Evolutionary conservation across 768 basidiomycete species (phyloP).

Genomic region (Inosperma sp.): DNA sequence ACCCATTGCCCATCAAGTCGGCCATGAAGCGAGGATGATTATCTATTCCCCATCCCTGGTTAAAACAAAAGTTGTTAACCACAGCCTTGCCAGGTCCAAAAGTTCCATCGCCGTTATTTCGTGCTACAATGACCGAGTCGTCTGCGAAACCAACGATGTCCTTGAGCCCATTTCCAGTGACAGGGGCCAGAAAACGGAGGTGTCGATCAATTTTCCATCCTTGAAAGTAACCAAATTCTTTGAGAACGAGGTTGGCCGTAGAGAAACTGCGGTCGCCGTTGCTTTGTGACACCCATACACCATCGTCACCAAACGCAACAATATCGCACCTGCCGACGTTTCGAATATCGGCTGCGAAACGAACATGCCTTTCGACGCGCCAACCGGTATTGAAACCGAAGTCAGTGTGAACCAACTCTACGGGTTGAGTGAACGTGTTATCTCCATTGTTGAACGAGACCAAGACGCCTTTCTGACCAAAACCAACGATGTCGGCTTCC

Average conservation of each 20-base stretch:
- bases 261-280: slow-evolving; percentile 4
- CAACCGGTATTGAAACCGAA: slow-evolving; percentile 3
- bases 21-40: slow-evolving; percentile 10
- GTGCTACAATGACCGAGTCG: neutral
- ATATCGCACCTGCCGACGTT: slow-evolving; percentile 4
- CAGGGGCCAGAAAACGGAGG: slow-evolving; percentile 3
- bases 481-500: slow-evolving; percentile 15
- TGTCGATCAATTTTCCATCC: slow-evolving; percentile 10
- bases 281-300: slow-evolving; percentile 3
- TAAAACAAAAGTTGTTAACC: slow-evolving; percentile 7
- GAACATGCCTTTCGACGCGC: slow-evolving; percentile 10
- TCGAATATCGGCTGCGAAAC: slow-evolving; percentile 8
- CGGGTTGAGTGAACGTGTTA: neutral
- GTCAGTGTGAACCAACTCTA: neutral
- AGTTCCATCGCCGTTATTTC: slow-evolving; percentile 10
- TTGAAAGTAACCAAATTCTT: slow-evolving; percentile 5
- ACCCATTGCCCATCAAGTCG: slow-evolving; percentile 9
- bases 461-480: slow-evolving; percentile 13
- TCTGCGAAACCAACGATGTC: slow-evolving; percentile 13
- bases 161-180: neutral
- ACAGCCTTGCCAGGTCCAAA: neutral
- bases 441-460: slow-evolving; percentile 17
- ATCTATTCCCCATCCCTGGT: slow-evolving; percentile 8
- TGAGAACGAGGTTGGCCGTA: slow-evolving; percentile 1
- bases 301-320: slow-evolving; percentile 8